Evolutionary conservation across 306 rosid genomes (phyloP).

Genomic region (Quercus mongolica): DNA sequence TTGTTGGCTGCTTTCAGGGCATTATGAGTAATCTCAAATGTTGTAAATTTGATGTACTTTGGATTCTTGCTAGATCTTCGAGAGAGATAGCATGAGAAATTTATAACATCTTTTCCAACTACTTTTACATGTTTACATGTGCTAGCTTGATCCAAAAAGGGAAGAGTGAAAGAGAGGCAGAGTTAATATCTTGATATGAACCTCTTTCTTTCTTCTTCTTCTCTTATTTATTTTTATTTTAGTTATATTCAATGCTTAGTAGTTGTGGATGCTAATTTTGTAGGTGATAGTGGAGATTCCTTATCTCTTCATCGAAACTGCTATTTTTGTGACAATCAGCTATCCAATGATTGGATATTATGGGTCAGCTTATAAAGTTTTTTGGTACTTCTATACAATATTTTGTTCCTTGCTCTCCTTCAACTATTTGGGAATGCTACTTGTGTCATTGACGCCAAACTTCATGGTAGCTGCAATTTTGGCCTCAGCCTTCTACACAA

Average conservation of each 20-base stretch:
- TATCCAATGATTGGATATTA: constrained; percentile 1
- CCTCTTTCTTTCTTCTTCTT: background rate
- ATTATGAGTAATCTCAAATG: too few relatives aligned
- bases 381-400: background rate
- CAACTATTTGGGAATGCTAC: constrained; percentile 2
- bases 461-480: background rate
- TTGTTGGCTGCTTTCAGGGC: background rate
- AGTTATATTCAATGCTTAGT: background rate
- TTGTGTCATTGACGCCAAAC: background rate
- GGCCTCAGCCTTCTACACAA: background rate
- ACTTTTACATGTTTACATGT: too few relatives aligned
- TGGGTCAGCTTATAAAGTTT: background rate
- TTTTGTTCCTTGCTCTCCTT: background rate
- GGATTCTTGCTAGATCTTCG: too few relatives aligned
- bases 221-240: background rate
- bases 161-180: background rate
- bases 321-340: background rate
- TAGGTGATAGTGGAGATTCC: background rate
- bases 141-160: background rate
- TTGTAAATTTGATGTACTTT: too few relatives aligned
- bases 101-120: too few relatives aligned
- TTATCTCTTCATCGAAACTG: background rate
- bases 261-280: background rate
- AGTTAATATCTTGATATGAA: background rate
- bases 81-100: too few relatives aligned